Evolutionary conservation across 2,329 filamentous ascomycete genomes (phyloP).

Genomic region (Cytospora piceae): DNA sequence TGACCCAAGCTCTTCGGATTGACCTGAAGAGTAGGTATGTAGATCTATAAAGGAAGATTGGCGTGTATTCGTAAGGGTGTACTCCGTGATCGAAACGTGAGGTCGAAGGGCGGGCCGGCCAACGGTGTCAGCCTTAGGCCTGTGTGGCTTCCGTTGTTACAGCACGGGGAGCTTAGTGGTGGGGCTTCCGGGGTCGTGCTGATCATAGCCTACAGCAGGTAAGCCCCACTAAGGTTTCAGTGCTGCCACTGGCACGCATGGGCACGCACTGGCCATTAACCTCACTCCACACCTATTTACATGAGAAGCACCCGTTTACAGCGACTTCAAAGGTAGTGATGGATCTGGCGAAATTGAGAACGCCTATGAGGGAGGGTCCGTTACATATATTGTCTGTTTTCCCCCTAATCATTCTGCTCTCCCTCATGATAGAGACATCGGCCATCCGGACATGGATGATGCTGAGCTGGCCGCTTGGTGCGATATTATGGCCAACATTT

Average conservation of each 20-base stretch:
- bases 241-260: neutral
- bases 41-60: conserved; percentile 7
- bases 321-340: neutral
- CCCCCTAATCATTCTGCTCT: neutral
- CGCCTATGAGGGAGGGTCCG: neutral
- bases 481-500: neutral
- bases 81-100: neutral
- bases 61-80: conserved; percentile 4
- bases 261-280: neutral
- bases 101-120: conserved; percentile 22
- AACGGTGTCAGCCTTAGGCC: conserved; percentile 29
- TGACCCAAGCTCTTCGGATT: neutral
- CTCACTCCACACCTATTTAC: neutral
- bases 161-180: neutral
- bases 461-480: neutral
- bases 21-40: neutral
- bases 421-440: neutral
- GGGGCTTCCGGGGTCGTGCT: conserved; percentile 6
- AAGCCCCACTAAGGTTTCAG: conserved; percentile 15
- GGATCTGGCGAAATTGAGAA: neutral
- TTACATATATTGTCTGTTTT: neutral
- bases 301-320: neutral
- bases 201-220: conserved; percentile 19
- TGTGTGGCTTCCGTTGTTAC: conserved; percentile 23
- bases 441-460: neutral